Conservation (phyloP, 352 stramenopile genomes). For the Phytopythium litorale region DNA sequence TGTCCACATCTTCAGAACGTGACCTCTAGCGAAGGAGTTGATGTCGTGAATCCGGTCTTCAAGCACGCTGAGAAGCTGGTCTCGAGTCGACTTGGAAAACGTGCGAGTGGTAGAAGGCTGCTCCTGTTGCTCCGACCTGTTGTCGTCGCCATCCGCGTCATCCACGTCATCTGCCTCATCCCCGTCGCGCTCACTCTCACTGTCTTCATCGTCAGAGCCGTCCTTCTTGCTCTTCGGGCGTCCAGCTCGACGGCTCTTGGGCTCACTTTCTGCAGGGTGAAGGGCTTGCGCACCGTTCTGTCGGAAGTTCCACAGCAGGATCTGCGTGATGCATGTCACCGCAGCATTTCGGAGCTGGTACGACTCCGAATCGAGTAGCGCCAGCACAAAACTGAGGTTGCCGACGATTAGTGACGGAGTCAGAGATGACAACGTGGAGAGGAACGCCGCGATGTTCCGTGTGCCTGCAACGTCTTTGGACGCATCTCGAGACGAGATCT, state of each 20-base stretch:
- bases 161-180: constrained; percentile 21
- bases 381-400: constrained; percentile 74
- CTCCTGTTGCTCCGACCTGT: background rate
- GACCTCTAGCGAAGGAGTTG: constrained; percentile 90
- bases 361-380: constrained; percentile 67
- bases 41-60: constrained; percentile 89
- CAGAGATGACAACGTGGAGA: constrained; percentile 56
- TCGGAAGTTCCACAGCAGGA: constrained; percentile 72
- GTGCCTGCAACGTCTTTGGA: constrained; percentile 72
- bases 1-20: constrained; percentile 90
- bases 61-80: constrained; percentile 86
- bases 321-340: constrained; percentile 71
- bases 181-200: constrained; percentile 24
- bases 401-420: constrained; percentile 68
- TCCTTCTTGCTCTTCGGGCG: constrained; percentile 16
- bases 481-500: constrained; percentile 61
- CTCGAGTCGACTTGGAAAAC: constrained; percentile 59
- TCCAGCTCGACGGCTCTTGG: constrained; percentile 13
- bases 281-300: constrained; percentile 35
- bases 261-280: constrained; percentile 10
- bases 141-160: constrained; percentile 10
- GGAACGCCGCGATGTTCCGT: constrained; percentile 71
- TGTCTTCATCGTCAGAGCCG: constrained; percentile 18
- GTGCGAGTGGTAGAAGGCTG: constrained; percentile 18
- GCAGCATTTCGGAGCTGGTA: constrained; percentile 75